Evolutionary conservation across 2,329 filamentous ascomycete genomes (phyloP), one percentile per base, ranked within the genome.

Genomic region (Hymenoscyphus fructigenus): DNA sequence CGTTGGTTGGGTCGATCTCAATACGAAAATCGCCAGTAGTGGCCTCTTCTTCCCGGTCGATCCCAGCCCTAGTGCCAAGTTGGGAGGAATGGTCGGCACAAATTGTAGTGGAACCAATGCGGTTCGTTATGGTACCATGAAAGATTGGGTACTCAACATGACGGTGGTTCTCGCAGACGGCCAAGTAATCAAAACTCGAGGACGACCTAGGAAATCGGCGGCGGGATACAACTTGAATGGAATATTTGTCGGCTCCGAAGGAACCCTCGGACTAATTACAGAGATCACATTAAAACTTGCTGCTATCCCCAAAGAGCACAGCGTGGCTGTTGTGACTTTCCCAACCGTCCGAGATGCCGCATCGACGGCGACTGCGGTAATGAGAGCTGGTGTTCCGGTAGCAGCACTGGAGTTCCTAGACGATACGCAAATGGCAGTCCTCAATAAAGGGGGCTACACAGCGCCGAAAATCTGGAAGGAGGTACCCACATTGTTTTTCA

Each of bases 1-100:
- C 7, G 88, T 97, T 6, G 88, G 89, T 14, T 97, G 92, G 92
- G 91, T 95, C 83, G 87, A 91, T 61, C 79, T 97, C 63, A 97
- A 97, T 72, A 85, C 89, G 69, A 78, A 84, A 70, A 76, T 88
- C 56, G 85, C 89, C 76, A 82, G 84, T 17, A 88, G 85, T 2
- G 91, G 91, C 0, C 84, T 97, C 2, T 97, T 97, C 79, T 95
- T 97, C 75, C 93, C 93, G 0, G 87, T 96, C 4, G 93, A 97
- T 72, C 93, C 93, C 12, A 77, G 67, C 64, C 85, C 85, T 59
- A 85, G 81, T 68, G 90, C 91, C 15, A 90, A 89, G 78, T 91
- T 93, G 69, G 91, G 91, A 60, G 91, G 91, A 50, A 94, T 94
- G 91, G 85, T 93, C 36, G 89, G 89, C 10, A 93, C 91, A 5